Percentiles rank a stretch among this genome's conserved stretches.
Conservation (phyloP, 1,284 basidiomycete species). For the Apiotrichum brassicae region DNA sequence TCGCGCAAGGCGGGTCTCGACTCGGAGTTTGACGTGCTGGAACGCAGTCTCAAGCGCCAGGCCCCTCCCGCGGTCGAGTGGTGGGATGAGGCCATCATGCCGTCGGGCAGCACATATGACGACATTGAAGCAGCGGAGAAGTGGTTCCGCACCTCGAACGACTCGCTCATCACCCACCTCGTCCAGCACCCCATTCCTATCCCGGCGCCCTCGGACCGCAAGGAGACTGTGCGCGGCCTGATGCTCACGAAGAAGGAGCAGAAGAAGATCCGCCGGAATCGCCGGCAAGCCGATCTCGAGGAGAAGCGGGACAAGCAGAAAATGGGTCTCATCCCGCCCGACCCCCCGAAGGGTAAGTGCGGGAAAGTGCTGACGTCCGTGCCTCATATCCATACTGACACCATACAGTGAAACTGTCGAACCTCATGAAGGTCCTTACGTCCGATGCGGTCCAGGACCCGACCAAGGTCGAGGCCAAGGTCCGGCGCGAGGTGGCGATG, state of each 20-base stretch:
- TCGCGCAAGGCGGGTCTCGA: conserved; percentile 89
- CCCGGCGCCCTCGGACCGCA: conserved; percentile 76
- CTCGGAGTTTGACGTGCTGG: conserved; percentile 80
- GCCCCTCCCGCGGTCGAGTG: conserved; percentile 87
- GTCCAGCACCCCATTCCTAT: conserved; percentile 97
- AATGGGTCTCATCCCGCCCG: conserved; percentile 93
- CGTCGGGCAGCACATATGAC: conserved; percentile 64
- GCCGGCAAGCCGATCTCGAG: conserved; percentile 80
- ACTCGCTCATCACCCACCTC: conserved; percentile 80
- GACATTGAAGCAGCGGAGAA: conserved; percentile 53
- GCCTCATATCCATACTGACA: conserved; percentile 9
- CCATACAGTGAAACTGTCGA: conserved; percentile 76
- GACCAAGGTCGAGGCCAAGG: conserved; percentile 91
- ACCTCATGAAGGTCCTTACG: conserved; percentile 96
- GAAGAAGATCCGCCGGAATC: conserved; percentile 92
- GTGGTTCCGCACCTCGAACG: conserved; percentile 57
- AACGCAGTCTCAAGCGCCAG: conserved; percentile 76
- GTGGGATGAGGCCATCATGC: conserved; percentile 92
- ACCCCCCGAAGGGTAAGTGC: conserved; percentile 78
- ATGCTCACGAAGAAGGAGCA: conserved; percentile 92
- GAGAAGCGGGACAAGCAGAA: conserved; percentile 92
- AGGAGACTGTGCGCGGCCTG: conserved; percentile 66
- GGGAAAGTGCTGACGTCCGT: too few species aligned
- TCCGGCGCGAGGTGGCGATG: conserved; percentile 85
- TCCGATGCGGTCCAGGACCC: conserved; percentile 93